These are phyloP conservation scores for Cytospora leucostoma DNA, from an alignment of 2,329 filamentous ascomycete genomes.

Conservation along the genomic window DNA sequence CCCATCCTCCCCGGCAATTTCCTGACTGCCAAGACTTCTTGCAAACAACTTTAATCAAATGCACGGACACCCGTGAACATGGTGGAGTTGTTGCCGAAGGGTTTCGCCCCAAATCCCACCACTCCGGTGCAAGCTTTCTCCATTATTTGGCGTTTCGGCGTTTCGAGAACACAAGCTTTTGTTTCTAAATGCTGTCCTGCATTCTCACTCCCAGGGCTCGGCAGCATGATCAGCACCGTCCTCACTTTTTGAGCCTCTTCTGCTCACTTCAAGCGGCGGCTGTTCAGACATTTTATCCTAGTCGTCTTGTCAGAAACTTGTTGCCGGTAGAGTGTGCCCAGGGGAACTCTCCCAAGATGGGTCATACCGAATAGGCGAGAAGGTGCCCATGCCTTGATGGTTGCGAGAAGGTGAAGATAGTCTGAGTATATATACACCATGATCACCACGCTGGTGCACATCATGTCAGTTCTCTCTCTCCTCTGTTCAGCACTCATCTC, in stretches of 20 bases:
- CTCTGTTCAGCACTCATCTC: constrained; percentile 19
- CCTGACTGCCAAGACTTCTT: constrained; percentile 20
- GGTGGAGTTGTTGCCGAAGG: constrained; percentile 7
- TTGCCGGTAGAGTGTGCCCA: constrained; percentile 11
- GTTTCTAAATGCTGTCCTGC: constrained; percentile 3
- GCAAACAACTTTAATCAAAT: constrained; percentile 19
- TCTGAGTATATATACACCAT: constrained; percentile 3
- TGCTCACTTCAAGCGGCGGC: constrained; percentile 14
- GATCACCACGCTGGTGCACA: background rate
- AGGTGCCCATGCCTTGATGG: background rate
- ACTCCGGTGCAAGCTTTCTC: constrained; percentile 11
- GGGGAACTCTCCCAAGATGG: constrained; percentile 5
- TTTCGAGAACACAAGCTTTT: constrained; percentile 19
- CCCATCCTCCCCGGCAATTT: background rate
- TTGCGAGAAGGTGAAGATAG: background rate
- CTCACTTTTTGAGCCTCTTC: constrained; percentile 11
- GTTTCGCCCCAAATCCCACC: constrained; percentile 12
- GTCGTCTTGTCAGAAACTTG: constrained; percentile 10
- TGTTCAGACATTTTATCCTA: constrained; percentile 11
- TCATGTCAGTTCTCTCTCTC: background rate
- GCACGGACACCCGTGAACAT: background rate
- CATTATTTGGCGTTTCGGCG: constrained; percentile 17
- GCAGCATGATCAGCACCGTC: background rate
- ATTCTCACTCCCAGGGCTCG: background rate
- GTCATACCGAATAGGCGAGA: constrained; percentile 7